These are phyloP conservation scores for Draba incana DNA, from an alignment of 345 rosid genomes.

Conservation along the genomic window DNA sequence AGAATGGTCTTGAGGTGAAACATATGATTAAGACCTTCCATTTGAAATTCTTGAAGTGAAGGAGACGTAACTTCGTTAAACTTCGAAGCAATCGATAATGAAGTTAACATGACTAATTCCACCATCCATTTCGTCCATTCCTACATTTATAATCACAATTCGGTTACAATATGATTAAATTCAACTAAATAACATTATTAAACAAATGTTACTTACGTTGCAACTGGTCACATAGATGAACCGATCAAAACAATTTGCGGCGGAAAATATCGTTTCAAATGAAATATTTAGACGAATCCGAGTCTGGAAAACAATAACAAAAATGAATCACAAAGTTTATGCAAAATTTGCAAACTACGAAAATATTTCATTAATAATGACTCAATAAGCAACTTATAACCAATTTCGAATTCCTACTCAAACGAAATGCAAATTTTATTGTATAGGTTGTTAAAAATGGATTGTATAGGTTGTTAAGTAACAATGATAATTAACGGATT, in stretches of 20 bases:
- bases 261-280: slow-evolving; percentile 33
- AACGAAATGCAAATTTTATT: no score
- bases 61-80: slow-evolving; percentile 55
- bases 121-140: slow-evolving; percentile 76
- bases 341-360: no score
- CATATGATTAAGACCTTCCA: slow-evolving; percentile 63
- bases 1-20: slow-evolving; percentile 56
- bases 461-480: background rate
- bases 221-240: slow-evolving; percentile 36
- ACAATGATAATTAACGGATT: background rate
- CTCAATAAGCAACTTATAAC: no score
- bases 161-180: no score
- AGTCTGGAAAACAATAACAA: slow-evolving; percentile 14
- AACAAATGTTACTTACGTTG: slow-evolving; percentile 46
- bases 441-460: no score
- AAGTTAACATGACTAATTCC: slow-evolving; percentile 59
- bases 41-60: slow-evolving; percentile 61
- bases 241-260: slow-evolving; percentile 30
- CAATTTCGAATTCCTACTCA: no score
- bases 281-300: slow-evolving; percentile 13
- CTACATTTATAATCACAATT: slow-evolving; percentile 32
- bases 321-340: background rate
- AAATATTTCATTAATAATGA: no score
- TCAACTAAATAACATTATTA: no score
- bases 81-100: slow-evolving; percentile 72